These are phyloP conservation scores for Sideroxylon spinosum DNA, from an alignment of 179 eudicot species.

Conservation along the genomic window DNA sequence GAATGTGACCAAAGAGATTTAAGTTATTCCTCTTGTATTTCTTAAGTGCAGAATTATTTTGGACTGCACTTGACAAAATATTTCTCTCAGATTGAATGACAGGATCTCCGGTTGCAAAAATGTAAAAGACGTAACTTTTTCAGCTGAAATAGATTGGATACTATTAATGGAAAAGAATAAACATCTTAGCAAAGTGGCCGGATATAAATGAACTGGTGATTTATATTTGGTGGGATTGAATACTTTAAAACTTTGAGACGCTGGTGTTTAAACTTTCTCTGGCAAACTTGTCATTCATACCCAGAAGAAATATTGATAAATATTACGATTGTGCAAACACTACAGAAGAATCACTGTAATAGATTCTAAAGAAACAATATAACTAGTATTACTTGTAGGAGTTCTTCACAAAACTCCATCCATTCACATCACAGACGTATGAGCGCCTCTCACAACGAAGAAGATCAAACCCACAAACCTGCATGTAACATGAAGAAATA, in stretches of 20 bases:
- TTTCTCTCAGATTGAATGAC: no score
- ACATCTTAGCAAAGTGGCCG: neutral
- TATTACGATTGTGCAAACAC: neutral
- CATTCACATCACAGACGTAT: constrained; percentile 95
- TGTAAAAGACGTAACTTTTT: neutral
- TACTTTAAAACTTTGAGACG: neutral
- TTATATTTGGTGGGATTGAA: neutral
- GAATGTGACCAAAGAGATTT: no score
- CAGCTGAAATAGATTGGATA: neutral
- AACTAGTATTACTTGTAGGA: constrained; percentile 68
- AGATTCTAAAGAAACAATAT: constrained; percentile 3
- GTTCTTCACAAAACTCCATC: constrained; percentile 98
- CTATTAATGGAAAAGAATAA: neutral
- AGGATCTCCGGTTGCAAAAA: no score
- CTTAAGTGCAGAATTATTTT: no score
- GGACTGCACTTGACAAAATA: no score
- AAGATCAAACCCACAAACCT: constrained; percentile 99
- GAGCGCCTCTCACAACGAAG: constrained; percentile 91
- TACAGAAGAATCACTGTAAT: neutral
- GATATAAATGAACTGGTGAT: neutral
- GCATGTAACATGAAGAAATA: constrained; percentile 24
- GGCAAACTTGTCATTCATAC: neutral
- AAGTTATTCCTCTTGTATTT: no score
- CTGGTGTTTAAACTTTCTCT: neutral
- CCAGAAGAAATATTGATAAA: neutral